phyloP scores from a whole-genome alignment of 2,329 filamentous ascomycete species.

The Penicillium sp. region DNA sequence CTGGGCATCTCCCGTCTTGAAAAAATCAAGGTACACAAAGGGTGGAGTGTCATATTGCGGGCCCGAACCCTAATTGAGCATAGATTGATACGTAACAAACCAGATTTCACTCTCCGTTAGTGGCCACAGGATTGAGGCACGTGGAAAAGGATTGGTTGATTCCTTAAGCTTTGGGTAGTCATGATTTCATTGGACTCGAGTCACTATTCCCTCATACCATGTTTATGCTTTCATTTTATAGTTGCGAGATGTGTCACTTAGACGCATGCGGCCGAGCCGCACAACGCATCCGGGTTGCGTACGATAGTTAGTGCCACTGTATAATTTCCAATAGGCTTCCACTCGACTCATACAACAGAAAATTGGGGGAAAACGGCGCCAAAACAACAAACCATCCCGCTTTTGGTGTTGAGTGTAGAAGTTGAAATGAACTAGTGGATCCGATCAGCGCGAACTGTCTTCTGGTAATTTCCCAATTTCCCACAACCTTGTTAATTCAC shows the following conservation, averaged over 20 bases:
- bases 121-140: constrained; percentile 5
- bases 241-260: too few relatives aligned
- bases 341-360: not conserved
- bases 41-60: not conserved
- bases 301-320: too few relatives aligned
- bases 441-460: constrained; percentile 6
- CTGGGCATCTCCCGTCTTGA: not conserved
- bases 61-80: not conserved
- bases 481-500: not conserved
- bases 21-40: not conserved
- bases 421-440: constrained; percentile 6
- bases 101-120: not conserved
- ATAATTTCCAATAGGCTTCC: not conserved
- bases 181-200: not conserved
- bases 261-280: too few relatives aligned
- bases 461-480: constrained; percentile 1
- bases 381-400: not conserved
- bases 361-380: not conserved
- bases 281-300: too few relatives aligned
- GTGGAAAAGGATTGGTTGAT: constrained; percentile 15
- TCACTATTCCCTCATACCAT: not conserved
- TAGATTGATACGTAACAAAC: not conserved
- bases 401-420: not conserved
- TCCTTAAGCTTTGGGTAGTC: not conserved
- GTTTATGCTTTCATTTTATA: too few relatives aligned